These are phyloP conservation scores for Gardenia jasminoides DNA, from an alignment of 257 asterid species.

Conservation along the genomic window DNA sequence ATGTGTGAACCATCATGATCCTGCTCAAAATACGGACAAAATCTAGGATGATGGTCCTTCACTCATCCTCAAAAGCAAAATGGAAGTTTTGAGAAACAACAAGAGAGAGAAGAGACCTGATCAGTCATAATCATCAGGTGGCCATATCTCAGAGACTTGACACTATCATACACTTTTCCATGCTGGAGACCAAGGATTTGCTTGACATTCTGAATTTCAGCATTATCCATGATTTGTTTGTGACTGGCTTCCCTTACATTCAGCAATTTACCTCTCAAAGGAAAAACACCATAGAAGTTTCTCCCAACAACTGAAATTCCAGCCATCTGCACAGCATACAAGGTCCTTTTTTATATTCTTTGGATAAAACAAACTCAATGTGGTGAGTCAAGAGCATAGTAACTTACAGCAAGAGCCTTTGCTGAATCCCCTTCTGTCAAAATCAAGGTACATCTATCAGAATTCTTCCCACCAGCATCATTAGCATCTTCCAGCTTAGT, in stretches of 20 bases:
- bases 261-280: slow-evolving; percentile 87
- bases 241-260: slow-evolving; percentile 95
- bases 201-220: slow-evolving; percentile 76
- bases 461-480: slow-evolving; percentile 82
- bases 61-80: not conserved
- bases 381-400: not conserved
- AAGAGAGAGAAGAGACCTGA: slow-evolving; percentile 51
- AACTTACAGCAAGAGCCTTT: slow-evolving; percentile 92
- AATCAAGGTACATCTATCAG: slow-evolving; percentile 86
- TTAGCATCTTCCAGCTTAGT: slow-evolving; percentile 85
- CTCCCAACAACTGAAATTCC: slow-evolving; percentile 87
- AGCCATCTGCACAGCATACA: slow-evolving; percentile 60
- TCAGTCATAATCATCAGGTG: slow-evolving; percentile 99
- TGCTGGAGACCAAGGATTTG: slow-evolving; percentile 92
- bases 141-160: slow-evolving; percentile 84
- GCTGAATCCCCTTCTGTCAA: slow-evolving; percentile 99
- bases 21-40: slow-evolving; percentile 43
- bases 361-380: not conserved
- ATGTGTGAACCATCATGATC: slow-evolving; percentile 99
- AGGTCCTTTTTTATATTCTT: slow-evolving; percentile 8
- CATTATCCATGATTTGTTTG: slow-evolving; percentile 75
- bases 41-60: slow-evolving; percentile 6
- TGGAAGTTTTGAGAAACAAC: not conserved
- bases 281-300: slow-evolving; percentile 90
- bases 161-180: slow-evolving; percentile 67